These are phyloP conservation scores for Zymoseptoria ardabiliae DNA, from an alignment of 2,329 filamentous ascomycete genomes.

Conservation along the genomic window DNA sequence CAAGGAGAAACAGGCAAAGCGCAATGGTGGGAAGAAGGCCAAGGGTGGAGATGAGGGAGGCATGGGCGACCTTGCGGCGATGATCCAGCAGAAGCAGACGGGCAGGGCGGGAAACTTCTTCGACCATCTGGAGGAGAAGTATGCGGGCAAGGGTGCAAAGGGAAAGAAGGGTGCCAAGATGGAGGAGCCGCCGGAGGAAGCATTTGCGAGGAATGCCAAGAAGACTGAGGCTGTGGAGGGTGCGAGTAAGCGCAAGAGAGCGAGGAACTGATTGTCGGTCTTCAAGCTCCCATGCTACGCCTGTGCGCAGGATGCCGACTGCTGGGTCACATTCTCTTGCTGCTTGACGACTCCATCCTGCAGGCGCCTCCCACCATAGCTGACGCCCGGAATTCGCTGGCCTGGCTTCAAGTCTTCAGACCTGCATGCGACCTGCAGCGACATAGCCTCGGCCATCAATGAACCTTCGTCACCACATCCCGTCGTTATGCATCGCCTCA, in stretches of 20 bases:
- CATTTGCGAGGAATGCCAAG: constrained; percentile 43
- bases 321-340: no score
- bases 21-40: constrained; percentile 40
- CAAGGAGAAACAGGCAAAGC: constrained; percentile 47
- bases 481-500: background rate
- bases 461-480: background rate
- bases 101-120: constrained; percentile 55
- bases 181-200: constrained; percentile 57
- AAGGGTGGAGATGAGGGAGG: constrained; percentile 25
- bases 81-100: constrained; percentile 67
- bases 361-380: no score
- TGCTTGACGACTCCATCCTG: no score
- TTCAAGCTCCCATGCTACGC: background rate
- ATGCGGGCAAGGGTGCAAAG: constrained; percentile 45
- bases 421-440: background rate
- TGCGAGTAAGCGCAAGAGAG: constrained; percentile 15
- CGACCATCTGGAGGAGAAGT: constrained; percentile 70
- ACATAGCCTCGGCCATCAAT: background rate
- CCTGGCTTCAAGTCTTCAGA: background rate
- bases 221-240: constrained; percentile 10
- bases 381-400: background rate
- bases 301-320: no score
- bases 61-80: constrained; percentile 51
- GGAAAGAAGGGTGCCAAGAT: constrained; percentile 41
- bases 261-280: constrained; percentile 9